Evolutionary conservation across 192 early-diverging fungal genomes (phyloP).

Genomic region (Umbelopsis ramanniana): DNA sequence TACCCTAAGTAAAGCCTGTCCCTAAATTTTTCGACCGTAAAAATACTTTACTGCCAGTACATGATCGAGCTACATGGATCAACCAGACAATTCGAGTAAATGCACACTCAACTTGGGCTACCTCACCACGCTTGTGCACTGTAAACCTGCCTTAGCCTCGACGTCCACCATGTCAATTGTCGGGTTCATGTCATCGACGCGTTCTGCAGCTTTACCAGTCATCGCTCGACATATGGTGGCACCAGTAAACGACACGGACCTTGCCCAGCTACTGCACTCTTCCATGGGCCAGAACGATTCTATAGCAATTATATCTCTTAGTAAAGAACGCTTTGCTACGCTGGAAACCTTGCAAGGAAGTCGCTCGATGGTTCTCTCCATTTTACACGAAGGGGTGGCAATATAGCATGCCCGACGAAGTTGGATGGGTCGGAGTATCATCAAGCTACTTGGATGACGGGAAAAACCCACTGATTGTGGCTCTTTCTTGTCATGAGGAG

Average conservation of each 20-base stretch:
- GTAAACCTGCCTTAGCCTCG: background rate
- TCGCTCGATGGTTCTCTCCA: conserved; percentile 1
- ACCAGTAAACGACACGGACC: conserved; percentile 4
- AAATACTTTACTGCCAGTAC: background rate
- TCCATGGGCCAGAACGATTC: background rate
- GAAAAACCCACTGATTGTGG: too few species aligned
- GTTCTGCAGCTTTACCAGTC: background rate
- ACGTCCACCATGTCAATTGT: background rate
- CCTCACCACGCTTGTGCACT: background rate
- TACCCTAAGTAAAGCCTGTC: too few species aligned
- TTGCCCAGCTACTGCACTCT: background rate
- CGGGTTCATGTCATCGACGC: conserved; percentile 2
- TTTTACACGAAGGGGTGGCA: background rate
- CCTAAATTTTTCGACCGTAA: too few species aligned
- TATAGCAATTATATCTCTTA: background rate
- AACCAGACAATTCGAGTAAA: background rate
- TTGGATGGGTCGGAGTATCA: too few species aligned
- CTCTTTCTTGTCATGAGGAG: too few species aligned
- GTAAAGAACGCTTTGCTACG: background rate
- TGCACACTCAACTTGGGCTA: conserved; percentile 5
- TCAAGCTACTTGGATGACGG: too few species aligned
- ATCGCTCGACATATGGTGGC: conserved; percentile 3
- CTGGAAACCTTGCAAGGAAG: background rate
- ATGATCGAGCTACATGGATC: background rate
- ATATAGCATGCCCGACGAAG: background rate